These are phyloP conservation scores for Pythium coloratum DNA, from an alignment of 352 stramenopile species.

Conservation along the genomic window DNA sequence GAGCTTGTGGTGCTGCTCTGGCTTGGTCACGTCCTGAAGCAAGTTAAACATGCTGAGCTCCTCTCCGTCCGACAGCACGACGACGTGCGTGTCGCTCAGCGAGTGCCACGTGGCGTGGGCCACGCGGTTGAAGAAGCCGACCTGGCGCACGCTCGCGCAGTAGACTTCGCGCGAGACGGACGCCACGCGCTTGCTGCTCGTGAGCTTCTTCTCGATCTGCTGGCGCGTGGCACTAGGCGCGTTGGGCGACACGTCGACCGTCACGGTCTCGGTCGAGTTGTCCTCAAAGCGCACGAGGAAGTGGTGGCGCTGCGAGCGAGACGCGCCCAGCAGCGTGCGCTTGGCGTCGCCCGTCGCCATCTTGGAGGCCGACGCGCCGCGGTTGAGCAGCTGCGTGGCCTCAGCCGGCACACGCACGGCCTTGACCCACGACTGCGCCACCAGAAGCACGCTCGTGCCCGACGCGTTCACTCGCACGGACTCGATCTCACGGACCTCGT, in stretches of 20 bases:
- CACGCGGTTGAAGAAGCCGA: conserved; percentile 62
- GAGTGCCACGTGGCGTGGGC: conserved; percentile 68
- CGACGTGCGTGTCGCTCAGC: conserved; percentile 69
- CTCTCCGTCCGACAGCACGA: conserved; percentile 72
- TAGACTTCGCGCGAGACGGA: conserved; percentile 60
- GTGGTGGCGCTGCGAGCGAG: conserved; percentile 25
- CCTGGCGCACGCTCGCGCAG: conserved; percentile 42
- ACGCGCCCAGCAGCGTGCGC: conserved; percentile 11
- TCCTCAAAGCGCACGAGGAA: conserved; percentile 57
- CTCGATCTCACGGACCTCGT: conserved; percentile 55
- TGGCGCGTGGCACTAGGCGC: conserved; percentile 22
- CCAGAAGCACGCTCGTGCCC: conserved; percentile 51
- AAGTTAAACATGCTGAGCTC: conserved; percentile 76
- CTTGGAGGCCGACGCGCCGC: conserved; percentile 9
- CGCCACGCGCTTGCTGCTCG: conserved; percentile 28
- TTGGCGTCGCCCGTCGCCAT: conserved; percentile 16
- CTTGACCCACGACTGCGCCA: conserved; percentile 62
- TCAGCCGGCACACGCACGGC: conserved; percentile 48
- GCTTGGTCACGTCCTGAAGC: conserved; percentile 58
- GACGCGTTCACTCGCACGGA: conserved; percentile 59
- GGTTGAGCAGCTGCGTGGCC: conserved; percentile 16
- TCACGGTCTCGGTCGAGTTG: conserved; percentile 31
- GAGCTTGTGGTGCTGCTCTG: conserved; percentile 68
- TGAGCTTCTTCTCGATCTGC: conserved; percentile 34
- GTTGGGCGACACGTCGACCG: conserved; percentile 25